A percentile compares a stretch with the other conserved stretches of the same genome.
Conservation (phyloP, 306 rosid genomes). For the Pterocarpus macrocarpus region DNA sequence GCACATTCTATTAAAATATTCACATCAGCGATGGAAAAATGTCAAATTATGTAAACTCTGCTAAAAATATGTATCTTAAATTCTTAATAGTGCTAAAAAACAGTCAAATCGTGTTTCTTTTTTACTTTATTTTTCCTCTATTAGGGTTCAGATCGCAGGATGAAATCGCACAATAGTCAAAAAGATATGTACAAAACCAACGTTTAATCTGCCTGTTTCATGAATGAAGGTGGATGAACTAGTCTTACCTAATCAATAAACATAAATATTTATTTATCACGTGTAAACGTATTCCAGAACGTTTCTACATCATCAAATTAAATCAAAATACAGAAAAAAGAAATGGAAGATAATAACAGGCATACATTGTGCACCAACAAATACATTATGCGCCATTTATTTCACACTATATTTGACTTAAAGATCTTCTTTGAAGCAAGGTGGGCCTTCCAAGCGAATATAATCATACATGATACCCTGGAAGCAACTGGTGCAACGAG, state of each 20-base stretch:
- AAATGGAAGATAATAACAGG: conserved; percentile 11
- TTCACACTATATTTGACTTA: conserved; percentile 29
- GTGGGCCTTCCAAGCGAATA: conserved; percentile 81
- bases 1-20: neutral
- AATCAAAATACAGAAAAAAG: neutral
- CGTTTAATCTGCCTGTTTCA: conserved; percentile 25
- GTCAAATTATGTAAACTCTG: neutral
- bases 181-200: conserved; percentile 15
- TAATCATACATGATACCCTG: conserved; percentile 84
- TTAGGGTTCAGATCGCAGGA: neutral
- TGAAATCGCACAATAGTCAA: conserved; percentile 28
- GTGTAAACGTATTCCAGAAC: conserved; percentile 16
- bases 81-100: too few species aligned
- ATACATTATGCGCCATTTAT: conserved; percentile 28
- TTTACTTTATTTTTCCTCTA: too few species aligned
- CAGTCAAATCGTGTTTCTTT: neutral
- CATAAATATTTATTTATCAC: conserved; percentile 15
- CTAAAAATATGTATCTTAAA: neutral
- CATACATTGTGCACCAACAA: conserved; percentile 24
- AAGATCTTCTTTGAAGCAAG: conserved; percentile 49
- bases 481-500: conserved; percentile 56
- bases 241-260: conserved; percentile 22
- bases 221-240: conserved; percentile 5
- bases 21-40: neutral
- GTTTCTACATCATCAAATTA: conserved; percentile 10